Evolutionary conservation across 495 filamentous ascomycete species (phyloP).

Genomic region (Penicillium bialowiezense): DNA sequence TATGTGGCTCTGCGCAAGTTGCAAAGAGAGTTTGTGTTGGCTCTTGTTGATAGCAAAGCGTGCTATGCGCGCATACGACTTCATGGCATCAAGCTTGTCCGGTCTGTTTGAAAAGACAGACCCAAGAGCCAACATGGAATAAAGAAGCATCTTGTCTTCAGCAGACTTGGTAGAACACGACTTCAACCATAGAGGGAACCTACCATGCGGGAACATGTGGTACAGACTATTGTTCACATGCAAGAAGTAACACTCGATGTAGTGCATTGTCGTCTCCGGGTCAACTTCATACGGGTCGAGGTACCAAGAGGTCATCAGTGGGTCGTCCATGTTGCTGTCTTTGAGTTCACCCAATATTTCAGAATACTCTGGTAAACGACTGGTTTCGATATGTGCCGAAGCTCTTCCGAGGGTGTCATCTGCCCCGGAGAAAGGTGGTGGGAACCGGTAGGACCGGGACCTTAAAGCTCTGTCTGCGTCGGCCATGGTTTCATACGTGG

Average conservation of each 20-base stretch:
- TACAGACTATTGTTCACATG: conserved; percentile 52
- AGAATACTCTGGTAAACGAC: conserved; percentile 26
- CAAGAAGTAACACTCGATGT: conserved; percentile 55
- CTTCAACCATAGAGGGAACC: conserved; percentile 52
- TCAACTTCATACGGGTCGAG: conserved; percentile 60
- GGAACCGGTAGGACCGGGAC: conserved; percentile 14
- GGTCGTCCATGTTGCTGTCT: conserved; percentile 36
- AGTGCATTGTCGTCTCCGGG: conserved; percentile 44
- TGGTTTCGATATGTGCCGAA: conserved; percentile 9
- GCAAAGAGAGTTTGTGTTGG: conserved; percentile 49
- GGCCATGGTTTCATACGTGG: conserved; percentile 21
- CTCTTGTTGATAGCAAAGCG: conserved; percentile 54
- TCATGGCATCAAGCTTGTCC: conserved; percentile 43
- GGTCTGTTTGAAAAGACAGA: conserved; percentile 56
- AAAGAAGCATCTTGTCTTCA: conserved; percentile 69
- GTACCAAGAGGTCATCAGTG: conserved; percentile 56
- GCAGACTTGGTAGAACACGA: conserved; percentile 51
- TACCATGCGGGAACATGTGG: conserved; percentile 55
- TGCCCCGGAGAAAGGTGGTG: conserved; percentile 11
- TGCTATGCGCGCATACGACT: conserved; percentile 54
- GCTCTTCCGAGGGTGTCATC: conserved; percentile 16
- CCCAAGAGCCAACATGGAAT: conserved; percentile 59
- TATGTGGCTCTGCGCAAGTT: conserved; percentile 60
- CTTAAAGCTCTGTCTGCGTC: conserved; percentile 29
- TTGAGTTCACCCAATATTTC: conserved; percentile 36